phyloP scores from a whole-genome alignment of 2,329 filamentous ascomycete genomes.

The Hymenoscyphus infarciens region DNA sequence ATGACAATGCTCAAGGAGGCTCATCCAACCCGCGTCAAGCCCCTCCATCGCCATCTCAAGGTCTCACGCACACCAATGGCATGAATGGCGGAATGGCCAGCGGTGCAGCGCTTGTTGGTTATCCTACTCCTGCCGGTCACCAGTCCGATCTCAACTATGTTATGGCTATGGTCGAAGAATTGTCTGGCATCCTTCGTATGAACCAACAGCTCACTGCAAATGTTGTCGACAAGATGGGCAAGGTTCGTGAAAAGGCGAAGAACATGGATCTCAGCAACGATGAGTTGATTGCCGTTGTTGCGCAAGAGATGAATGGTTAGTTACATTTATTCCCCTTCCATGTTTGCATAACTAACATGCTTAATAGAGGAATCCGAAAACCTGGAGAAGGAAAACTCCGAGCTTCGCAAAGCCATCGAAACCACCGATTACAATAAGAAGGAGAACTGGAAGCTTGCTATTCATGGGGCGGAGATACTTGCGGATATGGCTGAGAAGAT shows the following conservation, averaged over 20 bases:
- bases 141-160: slow-evolving; percentile 67
- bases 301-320: slow-evolving; percentile 55
- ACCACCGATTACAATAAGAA: slow-evolving; percentile 58
- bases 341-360: slow-evolving; percentile 15
- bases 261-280: slow-evolving; percentile 53
- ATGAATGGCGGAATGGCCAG: slow-evolving; percentile 33
- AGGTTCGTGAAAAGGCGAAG: slow-evolving; percentile 55
- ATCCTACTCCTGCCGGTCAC: slow-evolving; percentile 62
- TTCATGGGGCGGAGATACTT: slow-evolving; percentile 54
- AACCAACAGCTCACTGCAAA: slow-evolving; percentile 59
- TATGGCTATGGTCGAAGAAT: slow-evolving; percentile 64
- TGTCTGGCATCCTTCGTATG: slow-evolving; percentile 40
- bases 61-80: slow-evolving; percentile 32
- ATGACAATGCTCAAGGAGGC: slow-evolving; percentile 23
- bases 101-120: slow-evolving; percentile 25
- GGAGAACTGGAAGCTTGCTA: slow-evolving; percentile 54
- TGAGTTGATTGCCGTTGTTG: slow-evolving; percentile 53
- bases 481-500: slow-evolving; percentile 59
- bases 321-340: slow-evolving; percentile 1
- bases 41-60: slow-evolving; percentile 34
- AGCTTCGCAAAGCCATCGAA: slow-evolving; percentile 59
- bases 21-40: slow-evolving; percentile 29
- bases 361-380: slow-evolving; percentile 53
- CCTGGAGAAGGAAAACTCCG: slow-evolving; percentile 57
- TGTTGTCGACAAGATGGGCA: slow-evolving; percentile 60